A percentile compares a stretch with the other conserved stretches of the same genome.
These are phyloP conservation scores for Millerozyma acaciae DNA, from an alignment of 805 yeast species.

Conservation along the genomic window DNA sequence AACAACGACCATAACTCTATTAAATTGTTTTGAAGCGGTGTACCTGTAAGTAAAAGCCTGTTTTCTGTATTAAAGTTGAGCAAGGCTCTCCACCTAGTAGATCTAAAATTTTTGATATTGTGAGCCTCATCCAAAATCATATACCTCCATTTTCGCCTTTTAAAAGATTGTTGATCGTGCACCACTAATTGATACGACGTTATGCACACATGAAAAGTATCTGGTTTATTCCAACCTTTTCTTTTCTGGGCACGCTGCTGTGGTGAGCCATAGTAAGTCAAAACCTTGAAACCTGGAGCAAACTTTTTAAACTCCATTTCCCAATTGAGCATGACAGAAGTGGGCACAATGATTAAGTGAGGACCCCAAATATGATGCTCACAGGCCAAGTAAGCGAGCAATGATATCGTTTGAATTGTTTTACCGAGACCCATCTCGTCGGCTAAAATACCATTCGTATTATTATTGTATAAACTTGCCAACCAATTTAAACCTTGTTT, in stretches of 20 bases:
- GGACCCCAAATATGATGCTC: constrained; percentile 98
- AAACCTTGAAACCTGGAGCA: constrained; percentile 95
- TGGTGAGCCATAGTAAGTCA: constrained; percentile 95
- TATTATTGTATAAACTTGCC: constrained; percentile 86
- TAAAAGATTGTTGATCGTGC: constrained; percentile 91
- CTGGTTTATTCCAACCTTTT: constrained; percentile 96
- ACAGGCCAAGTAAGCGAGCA: constrained; percentile 84
- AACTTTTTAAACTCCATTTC: constrained; percentile 98
- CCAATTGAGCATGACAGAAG: constrained; percentile 97
- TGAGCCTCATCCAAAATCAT: constrained; percentile 98
- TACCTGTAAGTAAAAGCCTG: constrained; percentile 87
- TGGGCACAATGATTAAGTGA: constrained; percentile 93
- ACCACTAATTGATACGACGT: constrained; percentile 97
- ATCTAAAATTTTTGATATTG: constrained; percentile 91
- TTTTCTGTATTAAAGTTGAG: constrained; percentile 90
- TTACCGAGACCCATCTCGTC: constrained; percentile 99
- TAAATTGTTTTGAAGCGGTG: constrained; percentile 92
- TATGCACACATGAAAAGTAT: constrained; percentile 93
- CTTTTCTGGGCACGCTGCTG: constrained; percentile 94
- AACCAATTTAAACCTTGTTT: constrained; percentile 97
- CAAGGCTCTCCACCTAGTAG: constrained; percentile 95
- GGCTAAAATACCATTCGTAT: constrained; percentile 94
- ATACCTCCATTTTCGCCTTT: constrained; percentile 90
- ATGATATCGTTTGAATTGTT: constrained; percentile 91
- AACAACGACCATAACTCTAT: constrained; percentile 95